Evolutionary conservation across 139 green algal species (phyloP).

Genomic region (Chlamydomonas urium): DNA sequence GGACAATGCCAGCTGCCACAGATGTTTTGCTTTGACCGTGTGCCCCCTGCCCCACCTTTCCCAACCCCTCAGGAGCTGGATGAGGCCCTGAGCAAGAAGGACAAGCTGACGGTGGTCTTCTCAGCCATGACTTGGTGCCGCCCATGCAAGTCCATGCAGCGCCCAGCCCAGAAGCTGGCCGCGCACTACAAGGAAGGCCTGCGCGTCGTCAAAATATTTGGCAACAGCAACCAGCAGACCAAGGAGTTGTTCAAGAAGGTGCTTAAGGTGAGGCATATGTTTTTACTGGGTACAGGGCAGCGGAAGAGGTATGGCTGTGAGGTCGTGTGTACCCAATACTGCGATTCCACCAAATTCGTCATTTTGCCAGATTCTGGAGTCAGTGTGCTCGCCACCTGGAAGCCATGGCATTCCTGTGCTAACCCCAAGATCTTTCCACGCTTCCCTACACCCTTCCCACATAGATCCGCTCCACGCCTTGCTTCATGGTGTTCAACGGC

Average conservation of each 20-base stretch:
- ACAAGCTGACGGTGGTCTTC: constrained; percentile 40
- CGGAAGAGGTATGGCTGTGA: neutral
- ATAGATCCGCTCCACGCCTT: constrained; percentile 12
- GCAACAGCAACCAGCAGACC: constrained; percentile 41
- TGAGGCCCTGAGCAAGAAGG: constrained; percentile 18
- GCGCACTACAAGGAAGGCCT: constrained; percentile 30
- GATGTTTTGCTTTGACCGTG: too few relatives aligned
- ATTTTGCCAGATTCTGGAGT: too few relatives aligned
- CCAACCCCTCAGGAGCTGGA: constrained; percentile 52
- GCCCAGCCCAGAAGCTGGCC: constrained; percentile 11
- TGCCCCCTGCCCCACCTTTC: too few relatives aligned
- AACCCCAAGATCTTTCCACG: too few relatives aligned
- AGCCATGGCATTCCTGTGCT: neutral
- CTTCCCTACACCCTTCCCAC: too few relatives aligned
- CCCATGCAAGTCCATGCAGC: constrained; percentile 41
- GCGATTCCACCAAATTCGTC: too few relatives aligned
- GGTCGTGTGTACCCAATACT: neutral
- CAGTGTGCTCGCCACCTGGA: neutral
- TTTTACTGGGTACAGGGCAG: neutral
- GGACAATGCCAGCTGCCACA: too few relatives aligned
- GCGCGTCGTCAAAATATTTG: constrained; percentile 48
- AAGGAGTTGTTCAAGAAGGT: constrained; percentile 45
- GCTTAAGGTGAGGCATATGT: neutral
- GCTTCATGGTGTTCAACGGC: constrained; percentile 2
- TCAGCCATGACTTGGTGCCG: constrained; percentile 52